Conservation (phyloP, 345 rosid genomes). For the Hevea brasiliensis region DNA sequence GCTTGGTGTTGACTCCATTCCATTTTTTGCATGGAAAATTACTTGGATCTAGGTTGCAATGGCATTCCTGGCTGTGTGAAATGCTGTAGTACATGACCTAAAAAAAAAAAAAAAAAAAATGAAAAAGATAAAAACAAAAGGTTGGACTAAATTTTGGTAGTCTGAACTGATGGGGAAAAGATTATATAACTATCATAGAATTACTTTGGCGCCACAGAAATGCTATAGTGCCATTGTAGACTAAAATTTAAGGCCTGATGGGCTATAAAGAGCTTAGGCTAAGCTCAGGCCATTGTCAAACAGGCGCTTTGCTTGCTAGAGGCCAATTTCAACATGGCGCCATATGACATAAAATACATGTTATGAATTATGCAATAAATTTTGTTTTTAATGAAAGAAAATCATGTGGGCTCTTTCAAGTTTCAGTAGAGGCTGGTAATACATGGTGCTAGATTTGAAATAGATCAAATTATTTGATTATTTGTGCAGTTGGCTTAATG, state of each 20-base stretch:
- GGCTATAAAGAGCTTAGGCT: neutral
- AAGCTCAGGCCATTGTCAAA: neutral
- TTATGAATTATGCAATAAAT: neutral
- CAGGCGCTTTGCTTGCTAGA: neutral
- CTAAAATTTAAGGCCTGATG: neutral
- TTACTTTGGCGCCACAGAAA: neutral
- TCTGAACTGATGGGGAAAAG: neutral
- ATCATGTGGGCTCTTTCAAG: neutral
- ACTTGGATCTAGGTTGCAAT: neutral
- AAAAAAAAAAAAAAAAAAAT: neutral
- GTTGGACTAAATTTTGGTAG: neutral
- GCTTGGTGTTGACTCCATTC: neutral
- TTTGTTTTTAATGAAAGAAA: neutral
- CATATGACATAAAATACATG: neutral
- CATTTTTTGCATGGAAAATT: neutral
- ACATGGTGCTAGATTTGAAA: neutral
- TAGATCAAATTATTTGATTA: neutral
- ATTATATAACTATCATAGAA: neutral
- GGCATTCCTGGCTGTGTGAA: neutral
- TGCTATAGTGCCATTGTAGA: neutral
- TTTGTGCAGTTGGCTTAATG: neutral
- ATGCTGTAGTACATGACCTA: neutral
- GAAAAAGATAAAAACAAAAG: neutral
- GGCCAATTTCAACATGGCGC: neutral
- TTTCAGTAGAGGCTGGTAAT: neutral